Percentiles rank a stretch among this genome's conserved stretches.
phyloP scores from a whole-genome alignment of 495 filamentous ascomycete genomes.

The Lasiosphaeriaceae sp. region DNA sequence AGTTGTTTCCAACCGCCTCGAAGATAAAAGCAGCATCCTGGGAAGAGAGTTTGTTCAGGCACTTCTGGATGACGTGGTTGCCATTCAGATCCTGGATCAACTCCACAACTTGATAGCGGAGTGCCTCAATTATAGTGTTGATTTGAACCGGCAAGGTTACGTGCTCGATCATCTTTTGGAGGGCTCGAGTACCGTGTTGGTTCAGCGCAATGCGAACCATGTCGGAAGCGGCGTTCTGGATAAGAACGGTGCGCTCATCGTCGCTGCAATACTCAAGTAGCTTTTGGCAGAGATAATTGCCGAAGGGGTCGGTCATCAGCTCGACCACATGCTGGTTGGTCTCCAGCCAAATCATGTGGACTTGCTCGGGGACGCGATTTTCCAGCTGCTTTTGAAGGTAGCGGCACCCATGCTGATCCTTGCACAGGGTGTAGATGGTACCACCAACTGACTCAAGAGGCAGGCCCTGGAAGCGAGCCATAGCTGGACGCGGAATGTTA shows the following conservation, averaged over 20 bases:
- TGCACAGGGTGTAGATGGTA: conserved; percentile 83
- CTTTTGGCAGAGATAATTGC: conserved; percentile 98
- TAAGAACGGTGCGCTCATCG: conserved; percentile 87
- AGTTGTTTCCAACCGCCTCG: conserved; percentile 79
- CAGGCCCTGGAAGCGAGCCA: conserved; percentile 70
- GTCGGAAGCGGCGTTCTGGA: conserved; percentile 78
- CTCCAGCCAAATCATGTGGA: conserved; percentile 90
- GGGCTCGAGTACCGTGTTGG: conserved; percentile 89
- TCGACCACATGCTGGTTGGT: conserved; percentile 88
- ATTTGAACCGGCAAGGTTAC: conserved; percentile 77
- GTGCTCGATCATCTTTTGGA: conserved; percentile 99
- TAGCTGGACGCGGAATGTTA: conserved; percentile 34
- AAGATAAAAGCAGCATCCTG: conserved; percentile 94
- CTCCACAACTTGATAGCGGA: conserved; percentile 76
- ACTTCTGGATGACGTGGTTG: conserved; percentile 99
- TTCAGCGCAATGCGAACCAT: conserved; percentile 92
- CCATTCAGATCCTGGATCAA: conserved; percentile 96
- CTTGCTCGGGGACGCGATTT: conserved; percentile 73
- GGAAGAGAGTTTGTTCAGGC: conserved; percentile 82
- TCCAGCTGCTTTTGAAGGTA: conserved; percentile 97
- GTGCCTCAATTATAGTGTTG: conserved; percentile 73
- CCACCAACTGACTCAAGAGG: conserved; percentile 74
- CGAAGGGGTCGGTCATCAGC: conserved; percentile 98
- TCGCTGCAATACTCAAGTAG: conserved; percentile 88
- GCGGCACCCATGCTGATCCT: conserved; percentile 95